Evolutionary conservation across 73 alveolate genomes (phyloP), one percentile per base, ranked within the genome.

Genomic region (Paramecium sexaurelia): DNA sequence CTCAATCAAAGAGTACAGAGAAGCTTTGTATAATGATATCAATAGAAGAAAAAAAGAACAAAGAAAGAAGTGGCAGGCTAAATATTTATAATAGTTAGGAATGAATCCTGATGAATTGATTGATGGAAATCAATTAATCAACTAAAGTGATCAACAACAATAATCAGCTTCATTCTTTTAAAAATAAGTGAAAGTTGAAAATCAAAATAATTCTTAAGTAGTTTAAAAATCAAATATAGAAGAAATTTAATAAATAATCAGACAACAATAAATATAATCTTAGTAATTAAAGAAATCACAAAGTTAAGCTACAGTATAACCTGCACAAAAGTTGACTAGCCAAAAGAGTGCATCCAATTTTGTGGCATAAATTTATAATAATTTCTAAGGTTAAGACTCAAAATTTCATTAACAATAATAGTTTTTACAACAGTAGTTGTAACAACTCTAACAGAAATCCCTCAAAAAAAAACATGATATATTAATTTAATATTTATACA

Each of bases 1-100:
- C 93, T 95, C 98, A 6, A 95, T 96, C 45, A 94, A 95, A 66
- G 99, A 96, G 68, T 96, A 96, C 85, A 85, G 98, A 91, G 95
- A 93, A 22, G 96, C 95, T 84, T 92, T 96, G 20, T 96, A 96
- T 69, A 92, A 92, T 51, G 96, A 96, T 71, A 96, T 96, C 33
- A 93, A 94, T 51, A 91, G 95, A 84, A 86, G 98, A 78, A 96
- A 96, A 93, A 96, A 93, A 69, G 95, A 95, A 20, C 32, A 88
- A 67, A 75, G 94, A 93, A 96, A 56, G 98, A 96, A 78, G 29
- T 78, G 90, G 90, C 55, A 78, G 41, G 90, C 90, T 3, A 78
- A 78, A 24, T 78, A 78, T 24, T 41, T 78, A 78, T 24, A 78
- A 22, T 78, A 78, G 24, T 78, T 78, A 36, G 90, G 90, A 41